These are phyloP conservation scores for Suhomyces bribrorum DNA, from an alignment of 1,139 yeast genomes.

Conservation along the genomic window DNA sequence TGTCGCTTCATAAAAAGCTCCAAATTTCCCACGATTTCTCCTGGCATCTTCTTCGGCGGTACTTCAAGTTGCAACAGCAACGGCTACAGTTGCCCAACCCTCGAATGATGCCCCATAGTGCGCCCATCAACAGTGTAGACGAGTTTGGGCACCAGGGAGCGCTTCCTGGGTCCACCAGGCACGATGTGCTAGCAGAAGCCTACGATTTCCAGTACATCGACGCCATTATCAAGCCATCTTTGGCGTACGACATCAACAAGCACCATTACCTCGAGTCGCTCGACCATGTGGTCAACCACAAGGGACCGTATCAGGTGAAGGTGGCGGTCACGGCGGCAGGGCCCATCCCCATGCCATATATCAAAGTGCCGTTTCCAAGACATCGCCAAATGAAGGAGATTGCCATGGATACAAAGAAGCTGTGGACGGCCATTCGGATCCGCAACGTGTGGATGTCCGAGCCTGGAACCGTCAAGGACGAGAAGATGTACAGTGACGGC, in stretches of 20 bases:
- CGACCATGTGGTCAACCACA: conserved; percentile 25
- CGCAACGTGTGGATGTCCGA: conserved; percentile 31
- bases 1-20: no score
- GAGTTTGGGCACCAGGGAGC: conserved; percentile 10
- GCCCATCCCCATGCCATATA: conserved; percentile 29
- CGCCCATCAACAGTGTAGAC: conserved; percentile 14
- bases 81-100: conserved; percentile 35
- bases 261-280: conserved; percentile 25
- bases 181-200: conserved; percentile 23
- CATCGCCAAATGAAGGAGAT: conserved; percentile 24
- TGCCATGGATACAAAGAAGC: conserved; percentile 36
- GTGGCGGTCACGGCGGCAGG: conserved; percentile 37
- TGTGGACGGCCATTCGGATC: conserved; percentile 27
- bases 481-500: conserved; percentile 26
- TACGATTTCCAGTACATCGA: conserved; percentile 40
- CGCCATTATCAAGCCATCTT: conserved; percentile 36
- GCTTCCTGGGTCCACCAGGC: conserved; percentile 26
- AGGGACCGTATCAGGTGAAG: conserved; percentile 42
- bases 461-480: conserved; percentile 15
- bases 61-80: conserved; percentile 32
- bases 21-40: conserved; percentile 17
- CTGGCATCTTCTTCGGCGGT: conserved; percentile 25
- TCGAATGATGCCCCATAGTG: conserved; percentile 33
- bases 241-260: conserved; percentile 39
- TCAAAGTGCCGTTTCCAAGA: conserved; percentile 30